Evolutionary conservation across 139 green algal genomes (phyloP).

Genomic region (Auxenochlorella pyrenoidosa): DNA sequence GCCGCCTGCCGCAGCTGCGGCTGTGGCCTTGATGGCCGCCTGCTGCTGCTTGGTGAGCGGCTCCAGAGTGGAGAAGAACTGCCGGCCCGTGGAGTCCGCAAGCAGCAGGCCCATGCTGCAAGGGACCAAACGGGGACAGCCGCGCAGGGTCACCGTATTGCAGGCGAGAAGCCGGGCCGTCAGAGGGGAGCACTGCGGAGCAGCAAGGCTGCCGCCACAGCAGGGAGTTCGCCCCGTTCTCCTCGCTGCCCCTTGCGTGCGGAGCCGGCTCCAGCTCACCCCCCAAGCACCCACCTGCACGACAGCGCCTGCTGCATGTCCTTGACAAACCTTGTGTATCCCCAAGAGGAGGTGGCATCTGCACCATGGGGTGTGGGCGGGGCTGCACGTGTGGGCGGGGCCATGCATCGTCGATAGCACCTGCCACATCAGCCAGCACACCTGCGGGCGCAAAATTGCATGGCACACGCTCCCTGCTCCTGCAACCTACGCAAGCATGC

Average conservation of each 20-base stretch:
- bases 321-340: not conserved
- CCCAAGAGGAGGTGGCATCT: not conserved
- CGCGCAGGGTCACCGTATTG: no score
- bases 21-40: conserved; percentile 10
- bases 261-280: not conserved
- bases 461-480: no score
- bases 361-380: not conserved
- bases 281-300: not conserved
- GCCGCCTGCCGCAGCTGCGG: not conserved
- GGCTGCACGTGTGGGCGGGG: no score
- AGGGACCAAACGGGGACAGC: no score
- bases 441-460: not conserved
- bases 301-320: not conserved
- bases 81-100: not conserved
- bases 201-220: no score
- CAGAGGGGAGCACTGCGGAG: no score
- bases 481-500: no score
- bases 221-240: not conserved
- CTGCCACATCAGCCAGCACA: not conserved
- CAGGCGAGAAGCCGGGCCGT: no score
- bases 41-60: conserved; percentile 26
- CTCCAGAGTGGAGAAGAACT: conserved; percentile 29
- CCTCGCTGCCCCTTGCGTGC: not conserved
- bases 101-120: conserved; percentile 17
- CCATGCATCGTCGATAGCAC: no score